Conservation (phyloP, 768 basidiomycete species). For the Boletus rubroflammeus region DNA sequence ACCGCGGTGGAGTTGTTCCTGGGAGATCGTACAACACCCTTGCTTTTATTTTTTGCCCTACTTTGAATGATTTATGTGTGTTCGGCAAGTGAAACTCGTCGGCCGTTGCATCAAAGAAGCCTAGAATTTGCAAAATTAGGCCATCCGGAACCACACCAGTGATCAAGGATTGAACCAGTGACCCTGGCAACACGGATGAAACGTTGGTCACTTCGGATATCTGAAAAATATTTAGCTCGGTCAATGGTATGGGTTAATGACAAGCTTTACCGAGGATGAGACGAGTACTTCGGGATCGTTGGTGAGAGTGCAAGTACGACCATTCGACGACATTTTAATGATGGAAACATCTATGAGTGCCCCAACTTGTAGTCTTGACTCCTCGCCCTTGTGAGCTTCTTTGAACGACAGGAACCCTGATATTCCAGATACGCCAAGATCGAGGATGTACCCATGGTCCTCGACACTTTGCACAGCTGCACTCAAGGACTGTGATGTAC, state of each 20-base stretch:
- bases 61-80: slow-evolving; percentile 45
- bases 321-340: slow-evolving; percentile 65
- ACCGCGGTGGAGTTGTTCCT: slow-evolving; percentile 66
- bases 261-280: slow-evolving; percentile 51
- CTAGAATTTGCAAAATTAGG: slow-evolving; percentile 83
- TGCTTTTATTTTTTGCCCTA: slow-evolving; percentile 77
- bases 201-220: slow-evolving; percentile 76
- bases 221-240: slow-evolving; percentile 33
- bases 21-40: slow-evolving; percentile 81
- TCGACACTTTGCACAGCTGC: slow-evolving; percentile 81
- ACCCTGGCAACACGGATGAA: slow-evolving; percentile 81
- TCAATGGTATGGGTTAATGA: background rate
- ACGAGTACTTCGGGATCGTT: slow-evolving; percentile 46
- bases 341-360: slow-evolving; percentile 67
- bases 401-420: slow-evolving; percentile 85
- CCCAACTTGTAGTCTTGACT: slow-evolving; percentile 52
- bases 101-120: slow-evolving; percentile 88
- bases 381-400: slow-evolving; percentile 47
- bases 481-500: slow-evolving; percentile 55
- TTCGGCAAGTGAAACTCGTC: slow-evolving; percentile 72
- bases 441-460: slow-evolving; percentile 92
- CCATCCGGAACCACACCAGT: slow-evolving; percentile 73
- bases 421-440: slow-evolving; percentile 73
- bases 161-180: slow-evolving; percentile 76
- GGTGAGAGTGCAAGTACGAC: slow-evolving; percentile 71